Evolutionary conservation across 306 rosid genomes (phyloP).

Genomic region (Alnus glutinosa): DNA sequence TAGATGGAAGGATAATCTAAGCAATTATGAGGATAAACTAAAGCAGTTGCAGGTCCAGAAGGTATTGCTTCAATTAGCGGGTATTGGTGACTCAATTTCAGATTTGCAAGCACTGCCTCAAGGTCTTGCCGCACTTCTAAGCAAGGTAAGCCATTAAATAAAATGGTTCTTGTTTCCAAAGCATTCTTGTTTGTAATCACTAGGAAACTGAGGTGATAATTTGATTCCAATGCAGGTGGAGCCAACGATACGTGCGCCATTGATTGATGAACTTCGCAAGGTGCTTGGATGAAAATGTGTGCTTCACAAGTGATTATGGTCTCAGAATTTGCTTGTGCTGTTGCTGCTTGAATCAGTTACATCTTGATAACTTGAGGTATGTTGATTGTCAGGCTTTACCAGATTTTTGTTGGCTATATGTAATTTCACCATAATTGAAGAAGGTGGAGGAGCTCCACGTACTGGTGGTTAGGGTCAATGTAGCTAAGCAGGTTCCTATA

Average conservation of each 20-base stretch:
- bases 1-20: conserved; percentile 67
- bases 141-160: conserved; percentile 66
- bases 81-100: conserved; percentile 62
- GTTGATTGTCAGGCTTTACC: conserved; percentile 10
- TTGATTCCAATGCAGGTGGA: conserved; percentile 65
- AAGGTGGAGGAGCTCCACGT: conserved; percentile 7
- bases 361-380: conserved; percentile 3
- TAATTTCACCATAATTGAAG: conserved; percentile 15
- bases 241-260: conserved; percentile 54
- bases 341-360: conserved; percentile 13
- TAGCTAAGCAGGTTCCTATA: conserved; percentile 26
- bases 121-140: conserved; percentile 88
- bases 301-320: neutral
- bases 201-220: conserved; percentile 28
- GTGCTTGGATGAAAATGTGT: conserved; percentile 50
- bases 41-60: conserved; percentile 86
- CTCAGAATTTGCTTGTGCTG: conserved; percentile 5
- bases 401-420: conserved; percentile 5
- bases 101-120: conserved; percentile 92
- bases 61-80: conserved; percentile 69
- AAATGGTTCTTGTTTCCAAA: neutral
- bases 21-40: conserved; percentile 68
- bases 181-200: conserved; percentile 19
- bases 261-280: conserved; percentile 72
- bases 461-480: conserved; percentile 9